phyloP scores from a whole-genome alignment of 257 asterid genomes.

The Plantago major region DNA sequence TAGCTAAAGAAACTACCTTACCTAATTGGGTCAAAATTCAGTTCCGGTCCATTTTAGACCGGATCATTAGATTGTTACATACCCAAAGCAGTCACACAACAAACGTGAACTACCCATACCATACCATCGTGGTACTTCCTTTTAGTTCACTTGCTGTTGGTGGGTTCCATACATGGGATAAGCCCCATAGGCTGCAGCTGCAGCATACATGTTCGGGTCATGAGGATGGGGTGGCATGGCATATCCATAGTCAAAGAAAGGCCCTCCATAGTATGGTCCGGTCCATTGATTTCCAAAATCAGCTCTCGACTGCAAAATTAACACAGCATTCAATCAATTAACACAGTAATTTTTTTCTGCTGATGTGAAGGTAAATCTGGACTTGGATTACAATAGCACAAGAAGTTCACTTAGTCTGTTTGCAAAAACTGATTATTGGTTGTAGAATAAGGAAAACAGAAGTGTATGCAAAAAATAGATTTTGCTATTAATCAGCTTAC shows the following conservation, averaged over 20 bases:
- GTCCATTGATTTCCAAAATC: slow-evolving; percentile 82
- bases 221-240: slow-evolving; percentile 62
- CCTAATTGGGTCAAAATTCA: slow-evolving; percentile 69
- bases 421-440: too few relatives aligned
- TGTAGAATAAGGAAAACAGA: too few relatives aligned
- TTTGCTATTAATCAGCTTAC: too few relatives aligned
- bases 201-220: slow-evolving; percentile 75
- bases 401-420: too few relatives aligned
- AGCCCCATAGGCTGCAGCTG: slow-evolving; percentile 74
- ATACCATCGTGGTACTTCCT: not conserved
- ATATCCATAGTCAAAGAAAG: slow-evolving; percentile 74
- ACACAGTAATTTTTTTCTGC: not conserved
- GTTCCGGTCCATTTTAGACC: slow-evolving; percentile 42
- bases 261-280: slow-evolving; percentile 76
- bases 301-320: slow-evolving; percentile 47
- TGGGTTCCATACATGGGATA: slow-evolving; percentile 79
- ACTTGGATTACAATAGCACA: too few relatives aligned
- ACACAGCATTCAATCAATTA: not conserved
- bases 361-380: too few relatives aligned
- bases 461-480: too few relatives aligned
- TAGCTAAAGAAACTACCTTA: slow-evolving; percentile 28
- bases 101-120: slow-evolving; percentile 2
- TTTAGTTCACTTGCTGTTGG: slow-evolving; percentile 91
- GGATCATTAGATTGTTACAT: slow-evolving; percentile 28
- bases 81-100: slow-evolving; percentile 29